phyloP scores from a whole-genome alignment of 1,139 yeast species.

The Pneumocystis canis region DNA sequence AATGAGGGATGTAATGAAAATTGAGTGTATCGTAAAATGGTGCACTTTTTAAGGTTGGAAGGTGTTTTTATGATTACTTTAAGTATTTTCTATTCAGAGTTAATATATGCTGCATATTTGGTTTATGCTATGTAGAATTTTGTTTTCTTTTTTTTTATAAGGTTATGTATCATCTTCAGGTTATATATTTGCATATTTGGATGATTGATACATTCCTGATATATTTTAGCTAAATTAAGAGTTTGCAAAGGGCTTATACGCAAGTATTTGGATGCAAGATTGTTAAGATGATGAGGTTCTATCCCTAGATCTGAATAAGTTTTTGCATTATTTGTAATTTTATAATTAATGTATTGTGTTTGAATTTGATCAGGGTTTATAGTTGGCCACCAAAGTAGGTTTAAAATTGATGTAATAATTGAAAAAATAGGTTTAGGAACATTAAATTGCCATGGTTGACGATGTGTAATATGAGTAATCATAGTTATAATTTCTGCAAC shows the following conservation, averaged over 20 bases:
- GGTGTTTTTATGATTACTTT: too few relatives aligned
- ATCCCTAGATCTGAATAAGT: constrained; percentile 65
- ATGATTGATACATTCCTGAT: neutral
- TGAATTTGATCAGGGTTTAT: constrained; percentile 63
- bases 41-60: too few relatives aligned
- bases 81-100: too few relatives aligned
- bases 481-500: constrained; percentile 53
- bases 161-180: neutral
- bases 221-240: neutral
- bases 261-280: constrained; percentile 51
- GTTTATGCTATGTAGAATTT: neutral
- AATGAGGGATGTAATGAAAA: neutral
- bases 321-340: constrained; percentile 44
- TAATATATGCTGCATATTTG: too few relatives aligned
- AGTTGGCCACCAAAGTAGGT: constrained; percentile 55
- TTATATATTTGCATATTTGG: neutral
- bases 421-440: constrained; percentile 39
- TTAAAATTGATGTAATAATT: constrained; percentile 35
- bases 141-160: neutral
- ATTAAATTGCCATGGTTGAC: constrained; percentile 32
- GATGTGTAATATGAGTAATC: constrained; percentile 45
- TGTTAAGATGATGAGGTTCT: constrained; percentile 52
- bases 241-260: constrained; percentile 15
- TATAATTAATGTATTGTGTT: constrained; percentile 59
- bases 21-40: neutral